A percentile compares a stretch with the other conserved stretches of the same genome.
phyloP scores from a whole-genome alignment of 805 yeast species.

The Martiniozyma abietophila region DNA sequence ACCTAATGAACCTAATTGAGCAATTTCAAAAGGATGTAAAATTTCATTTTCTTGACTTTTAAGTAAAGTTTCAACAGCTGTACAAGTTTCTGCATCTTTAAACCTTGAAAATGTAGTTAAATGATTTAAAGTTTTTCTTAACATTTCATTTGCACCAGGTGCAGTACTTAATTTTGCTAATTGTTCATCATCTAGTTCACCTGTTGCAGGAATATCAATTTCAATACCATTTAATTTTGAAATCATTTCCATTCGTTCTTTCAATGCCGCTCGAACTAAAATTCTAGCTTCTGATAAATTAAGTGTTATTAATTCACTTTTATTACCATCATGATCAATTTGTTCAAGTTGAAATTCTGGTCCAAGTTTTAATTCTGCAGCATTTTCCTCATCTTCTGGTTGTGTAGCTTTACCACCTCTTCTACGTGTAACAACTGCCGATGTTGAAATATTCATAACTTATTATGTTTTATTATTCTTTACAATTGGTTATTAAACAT shows the following conservation, averaged over 20 bases:
- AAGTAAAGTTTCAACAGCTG: slow-evolving; percentile 84
- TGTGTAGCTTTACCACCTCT: slow-evolving; percentile 51
- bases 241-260: slow-evolving; percentile 55
- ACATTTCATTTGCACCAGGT: slow-evolving; percentile 75
- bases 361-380: slow-evolving; percentile 78
- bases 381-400: slow-evolving; percentile 87
- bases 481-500: no score
- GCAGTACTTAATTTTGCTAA: slow-evolving; percentile 44
- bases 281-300: slow-evolving; percentile 86
- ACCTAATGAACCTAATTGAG: slow-evolving; percentile 77
- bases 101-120: slow-evolving; percentile 80
- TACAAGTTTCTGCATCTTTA: slow-evolving; percentile 84
- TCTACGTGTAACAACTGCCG: slow-evolving; percentile 78
- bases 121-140: slow-evolving; percentile 86
- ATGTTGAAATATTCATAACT: slow-evolving; percentile 77
- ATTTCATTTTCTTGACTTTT: slow-evolving; percentile 62
- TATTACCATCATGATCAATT: slow-evolving; percentile 70
- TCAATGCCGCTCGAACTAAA: slow-evolving; percentile 80
- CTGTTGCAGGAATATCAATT: slow-evolving; percentile 20
- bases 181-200: slow-evolving; percentile 37
- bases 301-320: slow-evolving; percentile 69
- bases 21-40: slow-evolving; percentile 91
- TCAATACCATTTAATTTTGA: slow-evolving; percentile 27
- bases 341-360: slow-evolving; percentile 85
- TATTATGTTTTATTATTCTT: no score